Conservation (phyloP, 495 filamentous ascomycete species). For the Penicillium arizonense region DNA sequence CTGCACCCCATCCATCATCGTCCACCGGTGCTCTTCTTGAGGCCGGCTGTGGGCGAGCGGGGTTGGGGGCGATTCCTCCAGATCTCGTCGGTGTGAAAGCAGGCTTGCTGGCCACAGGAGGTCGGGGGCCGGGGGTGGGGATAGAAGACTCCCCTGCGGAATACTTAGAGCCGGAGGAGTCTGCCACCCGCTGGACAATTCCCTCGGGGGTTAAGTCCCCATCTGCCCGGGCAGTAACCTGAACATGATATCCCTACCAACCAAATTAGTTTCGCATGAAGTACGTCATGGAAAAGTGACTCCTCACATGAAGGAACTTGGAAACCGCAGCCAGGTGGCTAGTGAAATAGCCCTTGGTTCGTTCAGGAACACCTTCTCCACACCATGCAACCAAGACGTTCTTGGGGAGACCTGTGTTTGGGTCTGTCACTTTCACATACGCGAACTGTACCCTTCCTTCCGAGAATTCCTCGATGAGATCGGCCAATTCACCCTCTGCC, state of each 20-base stretch:
- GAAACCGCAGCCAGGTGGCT: conserved; percentile 86
- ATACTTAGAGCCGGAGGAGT: conserved; percentile 95
- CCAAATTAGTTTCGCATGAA: conserved; percentile 11
- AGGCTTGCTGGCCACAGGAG: conserved; percentile 78
- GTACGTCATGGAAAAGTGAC: neutral
- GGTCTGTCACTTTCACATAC: conserved; percentile 93
- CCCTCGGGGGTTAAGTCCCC: conserved; percentile 79
- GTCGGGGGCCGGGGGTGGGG: conserved; percentile 54
- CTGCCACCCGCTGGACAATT: conserved; percentile 91
- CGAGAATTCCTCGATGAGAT: conserved; percentile 96
- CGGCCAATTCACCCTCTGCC: conserved; percentile 89
- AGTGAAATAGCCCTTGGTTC: conserved; percentile 97
- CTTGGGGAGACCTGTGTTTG: conserved; percentile 89
- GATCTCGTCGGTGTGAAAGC: conserved; percentile 81
- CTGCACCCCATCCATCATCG: conserved; percentile 90
- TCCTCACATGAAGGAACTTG: conserved; percentile 77
- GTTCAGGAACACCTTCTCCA: conserved; percentile 95
- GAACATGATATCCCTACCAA: conserved; percentile 85
- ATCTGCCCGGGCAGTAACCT: conserved; percentile 91
- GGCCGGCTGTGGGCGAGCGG: conserved; percentile 49
- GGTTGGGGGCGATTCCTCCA: conserved; percentile 58
- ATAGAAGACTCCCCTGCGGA: conserved; percentile 57
- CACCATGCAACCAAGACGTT: conserved; percentile 95
- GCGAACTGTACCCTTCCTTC: conserved; percentile 97
- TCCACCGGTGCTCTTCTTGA: conserved; percentile 52